These are phyloP conservation scores for Yarrowia divulgata DNA, from an alignment of 805 yeast species.

Conservation along the genomic window DNA sequence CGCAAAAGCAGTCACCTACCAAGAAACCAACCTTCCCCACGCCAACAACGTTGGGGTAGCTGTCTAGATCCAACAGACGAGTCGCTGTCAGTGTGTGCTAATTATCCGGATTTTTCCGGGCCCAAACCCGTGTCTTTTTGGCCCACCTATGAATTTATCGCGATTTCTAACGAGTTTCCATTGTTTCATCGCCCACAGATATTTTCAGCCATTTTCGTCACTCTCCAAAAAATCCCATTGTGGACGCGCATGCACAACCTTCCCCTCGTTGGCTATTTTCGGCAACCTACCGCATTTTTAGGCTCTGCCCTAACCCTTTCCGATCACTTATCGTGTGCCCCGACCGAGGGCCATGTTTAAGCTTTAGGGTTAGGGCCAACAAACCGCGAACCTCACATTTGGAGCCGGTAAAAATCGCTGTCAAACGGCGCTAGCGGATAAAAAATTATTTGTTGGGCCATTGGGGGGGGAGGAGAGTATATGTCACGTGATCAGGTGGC, in stretches of 20 bases:
- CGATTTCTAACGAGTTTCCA: background rate
- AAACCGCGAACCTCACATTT: too few relatives aligned
- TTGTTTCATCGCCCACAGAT: background rate
- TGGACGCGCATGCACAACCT: background rate
- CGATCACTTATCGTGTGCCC: constrained; percentile 5
- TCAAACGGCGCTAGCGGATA: background rate
- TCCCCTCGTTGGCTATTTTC: constrained; percentile 17
- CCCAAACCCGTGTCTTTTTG: background rate
- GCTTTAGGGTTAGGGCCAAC: too few relatives aligned
- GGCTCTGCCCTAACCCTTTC: constrained; percentile 8
- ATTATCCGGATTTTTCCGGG: constrained; percentile 10
- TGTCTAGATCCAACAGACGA: background rate
- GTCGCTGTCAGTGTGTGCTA: background rate
- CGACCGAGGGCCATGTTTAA: background rate
- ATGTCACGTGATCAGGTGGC: too few relatives aligned
- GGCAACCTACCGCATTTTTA: constrained; percentile 8
- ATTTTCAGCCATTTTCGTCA: background rate
- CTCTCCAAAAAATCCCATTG: background rate
- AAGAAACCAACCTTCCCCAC: constrained; percentile 3
- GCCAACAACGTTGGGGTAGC: constrained; percentile 12
- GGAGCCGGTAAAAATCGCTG: too few relatives aligned
- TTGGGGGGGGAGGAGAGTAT: too few relatives aligned
- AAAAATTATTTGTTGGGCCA: too few relatives aligned
- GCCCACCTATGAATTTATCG: background rate
- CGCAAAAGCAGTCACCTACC: constrained; percentile 15